phyloP scores from a whole-genome alignment of 805 yeast genomes.

The Spathaspora arborariae region DNA sequence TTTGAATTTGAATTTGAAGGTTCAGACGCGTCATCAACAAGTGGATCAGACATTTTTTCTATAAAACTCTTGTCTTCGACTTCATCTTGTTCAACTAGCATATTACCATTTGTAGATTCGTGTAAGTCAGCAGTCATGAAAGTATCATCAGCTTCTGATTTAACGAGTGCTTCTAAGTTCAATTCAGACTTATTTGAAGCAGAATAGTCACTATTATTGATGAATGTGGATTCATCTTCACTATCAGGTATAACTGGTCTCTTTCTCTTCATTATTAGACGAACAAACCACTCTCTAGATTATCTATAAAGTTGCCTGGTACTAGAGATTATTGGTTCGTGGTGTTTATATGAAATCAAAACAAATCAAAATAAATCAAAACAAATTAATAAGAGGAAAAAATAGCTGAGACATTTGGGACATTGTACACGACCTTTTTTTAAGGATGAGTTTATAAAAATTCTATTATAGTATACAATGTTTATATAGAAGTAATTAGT shows the following conservation, averaged over 20 bases:
- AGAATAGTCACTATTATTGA: conserved; percentile 38
- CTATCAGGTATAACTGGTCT: conserved; percentile 6
- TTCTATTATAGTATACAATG: background rate
- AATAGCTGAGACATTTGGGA: background rate
- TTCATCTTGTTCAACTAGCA: background rate
- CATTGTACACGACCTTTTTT: background rate
- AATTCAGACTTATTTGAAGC: background rate
- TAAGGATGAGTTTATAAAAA: background rate
- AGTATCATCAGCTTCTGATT: background rate
- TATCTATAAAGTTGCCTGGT: background rate
- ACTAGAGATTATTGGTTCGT: too few species aligned
- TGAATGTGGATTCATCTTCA: conserved; percentile 25
- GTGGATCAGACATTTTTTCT: background rate
- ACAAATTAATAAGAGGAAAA: background rate
- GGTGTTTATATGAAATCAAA: too few species aligned
- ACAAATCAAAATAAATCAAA: background rate
- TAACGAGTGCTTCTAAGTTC: too few species aligned
- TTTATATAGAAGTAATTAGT: background rate
- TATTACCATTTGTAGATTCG: background rate
- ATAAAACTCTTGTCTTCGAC: background rate
- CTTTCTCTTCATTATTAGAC: conserved; percentile 7
- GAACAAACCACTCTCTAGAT: too few species aligned
- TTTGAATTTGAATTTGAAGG: too few species aligned
- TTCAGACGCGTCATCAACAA: conserved; percentile 20
- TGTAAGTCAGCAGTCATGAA: background rate